A percentile compares a stretch with the other conserved stretches of the same genome.
These are phyloP conservation scores for Neolentinus lepideus DNA, from an alignment of 1,284 basidiomycete species.

Conservation along the genomic window DNA sequence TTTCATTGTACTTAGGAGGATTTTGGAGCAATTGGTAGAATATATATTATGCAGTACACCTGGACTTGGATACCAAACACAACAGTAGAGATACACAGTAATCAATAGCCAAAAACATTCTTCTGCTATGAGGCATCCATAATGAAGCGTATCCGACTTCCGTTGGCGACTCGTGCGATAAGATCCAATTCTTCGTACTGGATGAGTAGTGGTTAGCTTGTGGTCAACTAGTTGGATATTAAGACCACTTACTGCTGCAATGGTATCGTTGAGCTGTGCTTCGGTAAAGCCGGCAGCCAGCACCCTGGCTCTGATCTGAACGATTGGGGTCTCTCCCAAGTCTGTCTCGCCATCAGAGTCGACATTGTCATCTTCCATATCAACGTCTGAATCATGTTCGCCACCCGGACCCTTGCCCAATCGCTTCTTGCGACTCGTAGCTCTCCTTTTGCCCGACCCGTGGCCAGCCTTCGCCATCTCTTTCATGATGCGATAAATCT, in stretches of 20 bases:
- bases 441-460: constrained; percentile 28
- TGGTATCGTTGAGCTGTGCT: constrained; percentile 79
- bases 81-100: constrained; percentile 12
- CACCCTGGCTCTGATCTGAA: constrained; percentile 80
- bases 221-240: no score
- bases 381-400: constrained; percentile 57
- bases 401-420: constrained; percentile 63
- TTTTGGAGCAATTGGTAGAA: constrained; percentile 21
- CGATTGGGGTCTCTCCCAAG: constrained; percentile 64
- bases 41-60: constrained; percentile 14
- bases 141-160: constrained; percentile 63
- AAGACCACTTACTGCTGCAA: constrained; percentile 69
- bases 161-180: constrained; percentile 70
- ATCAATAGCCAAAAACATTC: constrained; percentile 6
- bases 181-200: constrained; percentile 83
- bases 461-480: constrained; percentile 54
- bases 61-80: constrained; percentile 9
- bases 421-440: constrained; percentile 30
- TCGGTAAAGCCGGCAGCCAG: constrained; percentile 88
- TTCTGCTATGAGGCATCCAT: constrained; percentile 8
- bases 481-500: constrained; percentile 88
- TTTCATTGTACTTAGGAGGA: background rate
- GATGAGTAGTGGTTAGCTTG: no score
- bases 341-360: constrained; percentile 42
- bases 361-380: constrained; percentile 39